Conservation (phyloP, 371 early-diverging fungal genomes). For the Mucor piriformis region DNA sequence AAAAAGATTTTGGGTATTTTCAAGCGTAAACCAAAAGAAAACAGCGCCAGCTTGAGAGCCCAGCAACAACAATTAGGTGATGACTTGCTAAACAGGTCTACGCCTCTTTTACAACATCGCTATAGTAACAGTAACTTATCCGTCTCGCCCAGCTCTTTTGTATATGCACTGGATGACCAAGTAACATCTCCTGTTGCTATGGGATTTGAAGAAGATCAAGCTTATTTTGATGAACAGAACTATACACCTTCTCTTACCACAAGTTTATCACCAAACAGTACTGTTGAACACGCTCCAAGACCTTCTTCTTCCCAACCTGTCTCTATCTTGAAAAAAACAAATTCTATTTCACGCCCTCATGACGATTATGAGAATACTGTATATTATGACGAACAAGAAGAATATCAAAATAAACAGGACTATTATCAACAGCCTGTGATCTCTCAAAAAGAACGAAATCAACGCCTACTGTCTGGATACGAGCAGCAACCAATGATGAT, state of each 20-base stretch:
- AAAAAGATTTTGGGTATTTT: conserved; percentile 32
- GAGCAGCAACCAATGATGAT: background rate
- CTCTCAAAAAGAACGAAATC: too few relatives aligned
- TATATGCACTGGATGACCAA: background rate
- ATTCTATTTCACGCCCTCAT: background rate
- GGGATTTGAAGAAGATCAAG: background rate
- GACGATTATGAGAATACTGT: conserved; percentile 3
- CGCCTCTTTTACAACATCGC: conserved; percentile 7
- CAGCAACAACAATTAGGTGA: conserved; percentile 21
- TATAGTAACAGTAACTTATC: conserved; percentile 9
- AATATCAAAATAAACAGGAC: background rate
- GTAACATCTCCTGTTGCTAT: conserved; percentile 1
- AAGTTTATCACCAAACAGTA: background rate
- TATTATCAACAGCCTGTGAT: background rate
- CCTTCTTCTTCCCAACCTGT: conserved; percentile 7
- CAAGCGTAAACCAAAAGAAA: conserved; percentile 21
- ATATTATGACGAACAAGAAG: conserved; percentile 1
- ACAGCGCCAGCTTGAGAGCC: background rate
- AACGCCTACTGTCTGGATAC: too few relatives aligned
- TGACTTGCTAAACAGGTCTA: conserved; percentile 10
- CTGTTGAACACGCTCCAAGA: background rate
- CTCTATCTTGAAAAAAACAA: conserved; percentile 23
- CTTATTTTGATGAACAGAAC: background rate
- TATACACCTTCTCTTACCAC: background rate
- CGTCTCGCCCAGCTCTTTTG: conserved; percentile 2